Percentiles rank a stretch among this genome's conserved stretches.
Conservation (phyloP, 768 basidiomycete genomes). For the Podaxis rugospora region DNA sequence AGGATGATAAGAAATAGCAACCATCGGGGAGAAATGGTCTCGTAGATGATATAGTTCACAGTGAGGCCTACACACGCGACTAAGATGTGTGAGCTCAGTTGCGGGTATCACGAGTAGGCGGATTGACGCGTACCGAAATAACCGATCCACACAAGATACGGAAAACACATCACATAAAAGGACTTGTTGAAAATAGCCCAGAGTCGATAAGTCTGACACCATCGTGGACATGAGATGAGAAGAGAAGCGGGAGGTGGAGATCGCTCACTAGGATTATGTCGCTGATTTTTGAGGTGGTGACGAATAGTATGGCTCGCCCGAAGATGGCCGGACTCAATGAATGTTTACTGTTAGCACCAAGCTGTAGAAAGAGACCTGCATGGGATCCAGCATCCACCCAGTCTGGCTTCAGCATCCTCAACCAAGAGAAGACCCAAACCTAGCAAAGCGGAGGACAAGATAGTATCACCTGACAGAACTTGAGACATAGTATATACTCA, state of each 20-base stretch:
- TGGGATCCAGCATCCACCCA: background rate
- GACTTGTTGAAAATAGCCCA: background rate
- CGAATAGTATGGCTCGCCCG: background rate
- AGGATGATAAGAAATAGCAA: background rate
- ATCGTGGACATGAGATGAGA: background rate
- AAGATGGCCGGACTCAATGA: background rate
- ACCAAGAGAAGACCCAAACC: conserved; percentile 2
- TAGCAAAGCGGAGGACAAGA: background rate
- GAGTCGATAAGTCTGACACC: background rate
- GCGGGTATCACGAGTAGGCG: too few species aligned
- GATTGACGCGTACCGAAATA: background rate
- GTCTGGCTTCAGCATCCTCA: background rate
- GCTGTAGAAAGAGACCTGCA: background rate
- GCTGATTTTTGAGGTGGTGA: background rate
- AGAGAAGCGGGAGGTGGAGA: background rate
- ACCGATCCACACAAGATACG: background rate
- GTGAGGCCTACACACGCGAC: background rate
- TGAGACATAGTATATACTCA: background rate
- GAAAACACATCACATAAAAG: background rate
- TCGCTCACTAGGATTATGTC: background rate
- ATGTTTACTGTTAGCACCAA: background rate
- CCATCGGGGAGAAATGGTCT: background rate
- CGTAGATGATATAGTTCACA: background rate
- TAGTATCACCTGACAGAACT: background rate
- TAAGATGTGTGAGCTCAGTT: background rate